These are phyloP conservation scores for Phanerochaete carnosa DNA, from an alignment of 768 basidiomycete genomes.

Conservation along the genomic window DNA sequence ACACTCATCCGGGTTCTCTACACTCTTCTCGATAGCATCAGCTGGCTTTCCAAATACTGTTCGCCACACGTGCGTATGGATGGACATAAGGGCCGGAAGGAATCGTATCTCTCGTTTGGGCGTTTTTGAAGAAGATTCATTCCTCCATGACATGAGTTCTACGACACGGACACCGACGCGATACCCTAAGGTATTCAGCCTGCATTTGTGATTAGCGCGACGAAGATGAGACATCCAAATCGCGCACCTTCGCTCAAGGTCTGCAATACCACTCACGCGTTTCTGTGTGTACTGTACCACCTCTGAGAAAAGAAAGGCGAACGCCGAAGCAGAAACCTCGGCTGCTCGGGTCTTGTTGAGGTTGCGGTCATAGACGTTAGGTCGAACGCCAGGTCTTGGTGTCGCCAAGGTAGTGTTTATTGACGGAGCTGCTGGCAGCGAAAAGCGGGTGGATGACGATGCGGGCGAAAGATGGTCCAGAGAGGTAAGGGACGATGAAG, in stretches of 20 bases:
- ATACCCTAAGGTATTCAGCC: slow-evolving; percentile 90
- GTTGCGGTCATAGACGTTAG: slow-evolving; percentile 85
- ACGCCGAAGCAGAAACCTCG: slow-evolving; percentile 83
- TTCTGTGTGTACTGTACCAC: slow-evolving; percentile 96
- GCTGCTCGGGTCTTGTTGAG: slow-evolving; percentile 82
- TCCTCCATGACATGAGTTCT: slow-evolving; percentile 80
- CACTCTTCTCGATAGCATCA: slow-evolving; percentile 93
- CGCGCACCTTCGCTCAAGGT: slow-evolving; percentile 84
- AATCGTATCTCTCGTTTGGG: slow-evolving; percentile 92
- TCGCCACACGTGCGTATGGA: slow-evolving; percentile 94
- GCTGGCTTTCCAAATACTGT: slow-evolving; percentile 92
- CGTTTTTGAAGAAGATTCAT: slow-evolving; percentile 75
- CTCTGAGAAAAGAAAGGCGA: slow-evolving; percentile 90
- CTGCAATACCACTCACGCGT: slow-evolving; percentile 90
- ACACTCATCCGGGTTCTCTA: slow-evolving; percentile 97
- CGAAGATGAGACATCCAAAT: background rate
- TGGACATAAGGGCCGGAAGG: slow-evolving; percentile 86
- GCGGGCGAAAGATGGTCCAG: slow-evolving; percentile 52
- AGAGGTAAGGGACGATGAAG: slow-evolving; percentile 47
- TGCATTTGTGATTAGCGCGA: slow-evolving; percentile 27
- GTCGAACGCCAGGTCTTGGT: slow-evolving; percentile 42
- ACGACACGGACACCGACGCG: slow-evolving; percentile 85
- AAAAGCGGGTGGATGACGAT: slow-evolving; percentile 61
- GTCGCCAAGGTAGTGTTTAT: slow-evolving; percentile 34
- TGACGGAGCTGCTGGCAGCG: slow-evolving; percentile 56